Evolutionary conservation across 148 eudicot genomes (phyloP).

Genomic region (Rhododendron ferrugineum): DNA sequence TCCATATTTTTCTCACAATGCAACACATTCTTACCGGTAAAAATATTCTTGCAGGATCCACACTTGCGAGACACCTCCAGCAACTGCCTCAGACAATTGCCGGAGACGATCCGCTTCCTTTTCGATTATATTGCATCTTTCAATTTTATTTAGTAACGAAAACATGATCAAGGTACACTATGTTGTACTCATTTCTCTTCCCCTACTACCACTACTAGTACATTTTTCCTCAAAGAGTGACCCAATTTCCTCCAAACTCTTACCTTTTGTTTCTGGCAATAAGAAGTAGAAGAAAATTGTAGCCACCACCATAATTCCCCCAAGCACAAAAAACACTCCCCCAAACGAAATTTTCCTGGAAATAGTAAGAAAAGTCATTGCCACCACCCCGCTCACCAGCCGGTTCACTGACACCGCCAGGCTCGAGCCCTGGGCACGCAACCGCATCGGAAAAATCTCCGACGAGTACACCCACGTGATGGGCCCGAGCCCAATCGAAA

Average conservation of each 20-base stretch:
- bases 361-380: constrained; percentile 71
- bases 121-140: too few species aligned
- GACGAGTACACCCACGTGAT: constrained; percentile 97
- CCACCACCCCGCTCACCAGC: constrained; percentile 67
- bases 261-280: constrained; percentile 83
- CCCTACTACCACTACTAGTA: constrained; percentile 8
- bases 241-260: constrained; percentile 68
- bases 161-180: not conserved
- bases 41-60: too few species aligned
- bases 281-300: constrained; percentile 56
- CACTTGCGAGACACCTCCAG: not conserved
- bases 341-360: constrained; percentile 34
- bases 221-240: constrained; percentile 41
- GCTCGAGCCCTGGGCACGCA: constrained; percentile 81
- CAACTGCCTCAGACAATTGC: too few species aligned
- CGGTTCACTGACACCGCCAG: constrained; percentile 80
- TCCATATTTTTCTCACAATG: not conserved
- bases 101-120: too few species aligned
- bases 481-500: constrained; percentile 93
- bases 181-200: constrained; percentile 15
- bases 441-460: constrained; percentile 76
- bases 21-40: too few species aligned
- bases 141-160: not conserved
- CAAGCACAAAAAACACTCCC: constrained; percentile 62
- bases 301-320: constrained; percentile 60